These are phyloP conservation scores for Rhynchospora breviuscula DNA, from an alignment of 176 grass and related monocot species.

Conservation along the genomic window DNA sequence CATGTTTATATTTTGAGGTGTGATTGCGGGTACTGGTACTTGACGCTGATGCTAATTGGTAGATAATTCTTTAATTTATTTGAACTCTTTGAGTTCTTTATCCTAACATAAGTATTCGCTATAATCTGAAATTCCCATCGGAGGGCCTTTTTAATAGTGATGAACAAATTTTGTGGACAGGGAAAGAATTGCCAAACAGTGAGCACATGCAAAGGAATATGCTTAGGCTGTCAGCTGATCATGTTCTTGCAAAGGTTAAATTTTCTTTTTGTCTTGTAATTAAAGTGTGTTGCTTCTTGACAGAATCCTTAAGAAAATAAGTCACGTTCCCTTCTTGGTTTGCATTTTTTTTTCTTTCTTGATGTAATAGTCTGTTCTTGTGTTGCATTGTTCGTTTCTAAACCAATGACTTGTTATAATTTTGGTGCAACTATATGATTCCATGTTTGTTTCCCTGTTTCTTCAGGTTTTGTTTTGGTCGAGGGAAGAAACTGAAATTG, in stretches of 20 bases:
- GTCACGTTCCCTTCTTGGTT: background rate
- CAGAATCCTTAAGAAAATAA: background rate
- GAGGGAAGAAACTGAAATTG: slow-evolving; percentile 64
- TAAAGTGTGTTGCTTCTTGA: background rate
- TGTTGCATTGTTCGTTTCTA: background rate
- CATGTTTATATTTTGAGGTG: background rate
- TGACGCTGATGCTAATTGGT: background rate
- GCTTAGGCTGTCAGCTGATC: slow-evolving; percentile 76
- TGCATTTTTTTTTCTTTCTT: background rate
- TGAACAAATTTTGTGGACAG: slow-evolving; percentile 32
- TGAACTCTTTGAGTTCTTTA: slow-evolving; percentile 1
- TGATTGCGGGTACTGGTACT: background rate
- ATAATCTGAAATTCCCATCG: background rate
- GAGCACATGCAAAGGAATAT: slow-evolving; percentile 50
- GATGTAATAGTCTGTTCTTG: background rate
- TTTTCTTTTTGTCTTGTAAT: slow-evolving; percentile 17
- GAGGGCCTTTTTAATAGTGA: background rate
- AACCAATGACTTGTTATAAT: background rate
- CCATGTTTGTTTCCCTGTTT: slow-evolving; percentile 12
- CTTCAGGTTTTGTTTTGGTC: slow-evolving; percentile 76
- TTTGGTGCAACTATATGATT: background rate
- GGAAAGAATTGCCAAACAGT: slow-evolving; percentile 61
- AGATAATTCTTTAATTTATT: background rate
- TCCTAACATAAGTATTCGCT: background rate
- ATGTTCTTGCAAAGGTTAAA: slow-evolving; percentile 77